Conservation (phyloP, 2,329 filamentous ascomycete species). For the Aspergillus bombycis region DNA sequence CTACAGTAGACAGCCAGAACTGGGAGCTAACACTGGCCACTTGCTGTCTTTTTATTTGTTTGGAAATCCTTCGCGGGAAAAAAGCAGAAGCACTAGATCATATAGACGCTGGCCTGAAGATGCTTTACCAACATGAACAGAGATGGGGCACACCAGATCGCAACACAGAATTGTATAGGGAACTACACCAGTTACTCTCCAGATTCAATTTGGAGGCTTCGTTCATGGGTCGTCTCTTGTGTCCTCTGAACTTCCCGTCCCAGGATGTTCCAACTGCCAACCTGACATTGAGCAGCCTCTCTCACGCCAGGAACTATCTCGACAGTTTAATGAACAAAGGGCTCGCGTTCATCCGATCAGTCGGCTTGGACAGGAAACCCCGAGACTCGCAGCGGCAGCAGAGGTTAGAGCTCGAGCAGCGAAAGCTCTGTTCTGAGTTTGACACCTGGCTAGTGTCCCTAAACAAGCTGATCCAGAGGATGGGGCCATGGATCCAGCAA, state of each 20-base stretch:
- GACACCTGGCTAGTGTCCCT: slow-evolving; percentile 4
- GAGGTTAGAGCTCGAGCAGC: background rate
- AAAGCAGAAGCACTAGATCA: slow-evolving; percentile 22
- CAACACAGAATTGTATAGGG: slow-evolving; percentile 16
- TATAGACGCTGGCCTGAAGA: slow-evolving; percentile 21
- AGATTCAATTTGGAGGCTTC: slow-evolving; percentile 4
- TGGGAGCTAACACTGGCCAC: slow-evolving; percentile 18
- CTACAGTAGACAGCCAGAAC: background rate
- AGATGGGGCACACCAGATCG: background rate
- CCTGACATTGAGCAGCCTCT: background rate
- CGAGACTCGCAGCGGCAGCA: background rate
- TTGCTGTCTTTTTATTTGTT: slow-evolving; percentile 23
- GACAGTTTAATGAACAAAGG: background rate
- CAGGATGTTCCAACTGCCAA: background rate
- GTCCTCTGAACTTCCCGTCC: background rate
- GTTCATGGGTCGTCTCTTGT: slow-evolving; percentile 4
- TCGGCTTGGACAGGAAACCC: background rate
- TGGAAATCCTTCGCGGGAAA: slow-evolving; percentile 24
- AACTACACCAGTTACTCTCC: slow-evolving; percentile 2
- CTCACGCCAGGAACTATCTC: background rate
- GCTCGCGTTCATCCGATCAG: background rate
- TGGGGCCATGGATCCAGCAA: background rate
- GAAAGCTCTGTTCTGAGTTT: background rate
- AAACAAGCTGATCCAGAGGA: background rate
- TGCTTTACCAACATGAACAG: slow-evolving; percentile 14